Percentiles rank a stretch among this genome's conserved stretches.
Evolutionary conservation across 2,329 filamentous ascomycete species (phyloP).

Genomic region (Colletotrichum salicis): DNA sequence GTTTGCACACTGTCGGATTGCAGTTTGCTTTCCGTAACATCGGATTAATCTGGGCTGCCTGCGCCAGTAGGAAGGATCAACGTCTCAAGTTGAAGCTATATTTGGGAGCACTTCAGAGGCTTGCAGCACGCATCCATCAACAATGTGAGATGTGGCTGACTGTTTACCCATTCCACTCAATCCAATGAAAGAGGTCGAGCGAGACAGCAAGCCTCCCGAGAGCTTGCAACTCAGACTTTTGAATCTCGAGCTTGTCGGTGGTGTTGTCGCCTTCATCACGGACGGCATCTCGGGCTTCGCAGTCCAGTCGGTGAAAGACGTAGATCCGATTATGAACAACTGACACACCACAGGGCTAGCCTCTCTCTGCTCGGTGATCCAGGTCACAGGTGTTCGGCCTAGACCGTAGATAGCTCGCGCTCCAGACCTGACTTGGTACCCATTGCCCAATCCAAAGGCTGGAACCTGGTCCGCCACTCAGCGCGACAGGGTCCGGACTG

Average conservation of each 20-base stretch:
- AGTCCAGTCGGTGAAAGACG: constrained; percentile 17
- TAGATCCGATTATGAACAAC: background rate
- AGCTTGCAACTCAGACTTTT: background rate
- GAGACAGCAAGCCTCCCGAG: constrained; percentile 3
- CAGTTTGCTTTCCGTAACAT: constrained; percentile 16
- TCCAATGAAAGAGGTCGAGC: constrained; percentile 6
- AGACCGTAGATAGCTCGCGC: background rate
- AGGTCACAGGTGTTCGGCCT: constrained; percentile 7
- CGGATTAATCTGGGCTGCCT: constrained; percentile 1
- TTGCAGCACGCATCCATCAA: background rate
- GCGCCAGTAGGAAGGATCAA: background rate
- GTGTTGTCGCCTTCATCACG: background rate
- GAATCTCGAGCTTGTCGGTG: background rate
- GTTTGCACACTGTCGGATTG: background rate
- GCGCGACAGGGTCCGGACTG: constrained; percentile 6
- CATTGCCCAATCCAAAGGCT: constrained; percentile 6
- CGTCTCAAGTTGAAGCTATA: constrained; percentile 11
- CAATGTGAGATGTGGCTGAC: constrained; percentile 21
- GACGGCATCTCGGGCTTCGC: constrained; percentile 15
- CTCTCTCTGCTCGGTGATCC: background rate
- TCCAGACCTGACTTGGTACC: background rate
- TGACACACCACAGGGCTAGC: constrained; percentile 11
- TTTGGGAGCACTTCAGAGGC: background rate
- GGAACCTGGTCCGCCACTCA: constrained; percentile 12
- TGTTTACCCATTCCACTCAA: background rate